These are phyloP conservation scores for Suhomyces sp. DNA, from an alignment of 805 yeast genomes.

Conservation along the genomic window DNA sequence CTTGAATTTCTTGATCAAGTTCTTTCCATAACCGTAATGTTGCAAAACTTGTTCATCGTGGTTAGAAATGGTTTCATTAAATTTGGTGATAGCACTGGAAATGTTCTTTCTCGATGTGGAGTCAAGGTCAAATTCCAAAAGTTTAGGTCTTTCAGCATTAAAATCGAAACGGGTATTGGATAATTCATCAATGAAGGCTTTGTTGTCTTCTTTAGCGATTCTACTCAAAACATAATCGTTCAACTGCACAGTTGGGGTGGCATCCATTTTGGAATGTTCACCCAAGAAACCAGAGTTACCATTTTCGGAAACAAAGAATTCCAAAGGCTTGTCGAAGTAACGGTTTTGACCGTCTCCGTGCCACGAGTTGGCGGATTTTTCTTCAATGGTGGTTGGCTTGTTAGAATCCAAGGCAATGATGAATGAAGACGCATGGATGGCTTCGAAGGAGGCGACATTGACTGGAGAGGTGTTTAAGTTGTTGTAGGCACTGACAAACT, in stretches of 20 bases:
- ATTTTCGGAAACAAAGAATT: slow-evolving; percentile 76
- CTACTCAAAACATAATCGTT: slow-evolving; percentile 71
- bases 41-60: slow-evolving; percentile 80
- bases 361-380: slow-evolving; percentile 84
- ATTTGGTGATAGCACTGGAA: slow-evolving; percentile 52
- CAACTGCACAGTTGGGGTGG: slow-evolving; percentile 88
- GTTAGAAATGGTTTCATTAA: slow-evolving; percentile 54
- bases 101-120: slow-evolving; percentile 53
- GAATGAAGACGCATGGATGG: slow-evolving; percentile 77
- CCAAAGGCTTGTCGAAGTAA: slow-evolving; percentile 88
- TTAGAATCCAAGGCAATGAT: slow-evolving; percentile 75
- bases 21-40: slow-evolving; percentile 83
- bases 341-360: slow-evolving; percentile 94
- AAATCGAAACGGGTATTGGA: slow-evolving; percentile 14
- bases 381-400: slow-evolving; percentile 74
- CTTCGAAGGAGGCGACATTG: slow-evolving; percentile 59
- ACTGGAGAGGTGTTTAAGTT: slow-evolving; percentile 59
- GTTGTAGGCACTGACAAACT: slow-evolving; percentile 63
- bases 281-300: slow-evolving; percentile 92
- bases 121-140: slow-evolving; percentile 58
- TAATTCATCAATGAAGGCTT: slow-evolving; percentile 27
- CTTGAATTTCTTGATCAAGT: slow-evolving; percentile 78
- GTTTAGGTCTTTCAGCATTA: slow-evolving; percentile 16
- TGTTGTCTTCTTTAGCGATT: slow-evolving; percentile 49
- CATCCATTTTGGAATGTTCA: slow-evolving; percentile 98